Evolutionary conservation across 2,329 filamentous ascomycete species (phyloP).

Genomic region (Aspergillus melleus): DNA sequence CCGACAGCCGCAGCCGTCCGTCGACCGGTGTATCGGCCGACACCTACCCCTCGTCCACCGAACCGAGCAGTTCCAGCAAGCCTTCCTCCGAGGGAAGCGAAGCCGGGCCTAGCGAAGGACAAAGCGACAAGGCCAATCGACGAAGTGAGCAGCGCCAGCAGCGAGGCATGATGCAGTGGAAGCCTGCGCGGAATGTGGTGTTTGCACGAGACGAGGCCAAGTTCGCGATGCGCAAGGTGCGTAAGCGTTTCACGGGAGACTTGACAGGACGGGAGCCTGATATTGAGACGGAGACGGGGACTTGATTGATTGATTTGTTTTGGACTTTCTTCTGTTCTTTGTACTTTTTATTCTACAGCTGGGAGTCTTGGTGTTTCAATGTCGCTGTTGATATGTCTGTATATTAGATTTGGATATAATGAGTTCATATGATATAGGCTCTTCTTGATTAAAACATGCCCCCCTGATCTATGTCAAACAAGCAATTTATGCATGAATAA

Average conservation of each 20-base stretch:
- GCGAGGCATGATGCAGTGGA: constrained; percentile 92
- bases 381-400: not conserved
- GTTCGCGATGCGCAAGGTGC: constrained; percentile 73
- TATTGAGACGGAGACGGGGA: constrained; percentile 70
- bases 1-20: constrained; percentile 10
- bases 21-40: constrained; percentile 38
- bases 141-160: constrained; percentile 74
- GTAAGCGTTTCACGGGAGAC: constrained; percentile 66
- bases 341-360: no score
- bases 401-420: not conserved
- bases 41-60: not conserved
- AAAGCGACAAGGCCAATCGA: constrained; percentile 38
- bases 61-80: not conserved
- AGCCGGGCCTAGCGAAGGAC: not conserved
- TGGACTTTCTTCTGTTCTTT: no score
- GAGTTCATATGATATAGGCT: no score
- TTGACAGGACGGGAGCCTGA: constrained; percentile 81
- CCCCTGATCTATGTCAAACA: no score
- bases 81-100: constrained; percentile 1
- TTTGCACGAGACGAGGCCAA: constrained; percentile 88
- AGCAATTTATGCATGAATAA: no score
- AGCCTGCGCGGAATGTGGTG: constrained; percentile 77
- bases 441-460: no score
- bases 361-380: not conserved
- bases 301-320: not conserved